These are phyloP conservation scores for Malassezia furfur DNA, from an alignment of 1,284 basidiomycete genomes.

Conservation along the genomic window DNA sequence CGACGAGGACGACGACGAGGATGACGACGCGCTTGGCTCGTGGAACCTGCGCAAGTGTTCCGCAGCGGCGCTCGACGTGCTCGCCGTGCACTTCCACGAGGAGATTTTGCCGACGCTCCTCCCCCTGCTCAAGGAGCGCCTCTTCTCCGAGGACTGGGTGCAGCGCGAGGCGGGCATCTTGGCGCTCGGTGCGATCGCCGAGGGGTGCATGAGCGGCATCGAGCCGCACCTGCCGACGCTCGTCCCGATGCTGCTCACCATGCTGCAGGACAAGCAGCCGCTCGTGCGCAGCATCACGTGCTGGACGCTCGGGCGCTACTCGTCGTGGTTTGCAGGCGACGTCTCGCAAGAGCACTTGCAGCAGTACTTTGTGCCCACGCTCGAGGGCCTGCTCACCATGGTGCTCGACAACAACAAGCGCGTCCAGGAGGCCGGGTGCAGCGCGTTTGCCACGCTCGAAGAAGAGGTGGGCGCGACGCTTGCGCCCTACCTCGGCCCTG, in stretches of 20 bases:
- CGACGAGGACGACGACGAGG: conserved; percentile 79
- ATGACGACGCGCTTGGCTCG: conserved; percentile 92
- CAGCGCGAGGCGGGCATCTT: conserved; percentile 91
- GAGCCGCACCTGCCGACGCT: conserved; percentile 86
- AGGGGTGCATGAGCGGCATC: conserved; percentile 93
- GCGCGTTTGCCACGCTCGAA: conserved; percentile 94
- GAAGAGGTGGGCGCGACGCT: conserved; percentile 88
- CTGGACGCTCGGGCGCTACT: conserved; percentile 98
- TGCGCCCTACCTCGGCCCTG: conserved; percentile 85
- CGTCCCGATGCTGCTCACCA: conserved; percentile 82
- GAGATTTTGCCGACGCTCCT: conserved; percentile 81
- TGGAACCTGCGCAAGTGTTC: conserved; percentile 99
- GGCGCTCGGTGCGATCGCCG: conserved; percentile 93
- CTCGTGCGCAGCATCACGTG: conserved; percentile 96
- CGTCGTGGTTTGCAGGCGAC: conserved; percentile 73
- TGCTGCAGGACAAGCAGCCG: conserved; percentile 85
- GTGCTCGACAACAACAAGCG: conserved; percentile 99
- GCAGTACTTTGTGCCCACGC: conserved; percentile 84
- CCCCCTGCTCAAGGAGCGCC: conserved; percentile 79
- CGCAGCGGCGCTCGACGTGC: conserved; percentile 90
- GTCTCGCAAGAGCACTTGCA: conserved; percentile 74
- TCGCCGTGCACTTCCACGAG: conserved; percentile 79
- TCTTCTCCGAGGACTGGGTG: conserved; percentile 88
- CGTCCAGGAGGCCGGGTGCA: conserved; percentile 97
- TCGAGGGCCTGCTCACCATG: conserved; percentile 96